phyloP scores from a whole-genome alignment of 2,329 filamentous ascomycete species.

The Pseudogymnoascus sp. region DNA sequence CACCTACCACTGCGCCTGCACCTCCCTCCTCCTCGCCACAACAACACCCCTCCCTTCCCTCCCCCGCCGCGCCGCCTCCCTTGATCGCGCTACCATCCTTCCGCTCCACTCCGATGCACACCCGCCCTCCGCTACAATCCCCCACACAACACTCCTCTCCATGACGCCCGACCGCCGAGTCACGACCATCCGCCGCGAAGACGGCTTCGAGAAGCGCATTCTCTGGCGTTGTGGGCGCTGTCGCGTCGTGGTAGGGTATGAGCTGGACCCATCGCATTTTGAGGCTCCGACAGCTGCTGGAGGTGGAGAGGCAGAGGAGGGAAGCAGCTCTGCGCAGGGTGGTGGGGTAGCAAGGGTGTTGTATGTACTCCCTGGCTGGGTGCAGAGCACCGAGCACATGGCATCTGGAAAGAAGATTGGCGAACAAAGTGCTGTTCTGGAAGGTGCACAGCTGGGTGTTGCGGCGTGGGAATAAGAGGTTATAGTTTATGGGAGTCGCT shows the following conservation, averaged over 20 bases:
- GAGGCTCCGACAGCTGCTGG: conserved; percentile 24
- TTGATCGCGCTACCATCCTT: conserved; percentile 50
- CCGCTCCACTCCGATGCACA: conserved; percentile 35
- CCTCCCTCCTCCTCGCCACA: conserved; percentile 53
- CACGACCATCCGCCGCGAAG: conserved; percentile 44
- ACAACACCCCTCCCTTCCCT: conserved; percentile 44
- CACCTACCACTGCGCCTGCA: conserved; percentile 59
- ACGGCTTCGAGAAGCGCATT: conserved; percentile 61
- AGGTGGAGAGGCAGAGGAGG: conserved; percentile 12
- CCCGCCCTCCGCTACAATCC: conserved; percentile 11
- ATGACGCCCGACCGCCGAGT: conserved; percentile 39
- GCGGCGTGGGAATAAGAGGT: conserved; percentile 28
- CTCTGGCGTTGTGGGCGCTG: conserved; percentile 53
- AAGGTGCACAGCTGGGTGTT: conserved; percentile 19
- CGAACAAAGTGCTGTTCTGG: conserved; percentile 27
- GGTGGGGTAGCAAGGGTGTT: conserved; percentile 34
- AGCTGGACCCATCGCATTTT: conserved; percentile 43
- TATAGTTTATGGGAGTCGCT: neutral
- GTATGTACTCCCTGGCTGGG: conserved; percentile 52
- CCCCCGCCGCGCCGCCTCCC: conserved; percentile 40
- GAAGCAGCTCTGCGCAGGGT: conserved; percentile 19
- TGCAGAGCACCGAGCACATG: conserved; percentile 52
- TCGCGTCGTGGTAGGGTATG: conserved; percentile 53
- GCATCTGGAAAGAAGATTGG: conserved; percentile 27
- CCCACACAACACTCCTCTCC: conserved; percentile 42